Conservation (phyloP, 805 yeast species). For the Yamadazyma tumulicola region DNA sequence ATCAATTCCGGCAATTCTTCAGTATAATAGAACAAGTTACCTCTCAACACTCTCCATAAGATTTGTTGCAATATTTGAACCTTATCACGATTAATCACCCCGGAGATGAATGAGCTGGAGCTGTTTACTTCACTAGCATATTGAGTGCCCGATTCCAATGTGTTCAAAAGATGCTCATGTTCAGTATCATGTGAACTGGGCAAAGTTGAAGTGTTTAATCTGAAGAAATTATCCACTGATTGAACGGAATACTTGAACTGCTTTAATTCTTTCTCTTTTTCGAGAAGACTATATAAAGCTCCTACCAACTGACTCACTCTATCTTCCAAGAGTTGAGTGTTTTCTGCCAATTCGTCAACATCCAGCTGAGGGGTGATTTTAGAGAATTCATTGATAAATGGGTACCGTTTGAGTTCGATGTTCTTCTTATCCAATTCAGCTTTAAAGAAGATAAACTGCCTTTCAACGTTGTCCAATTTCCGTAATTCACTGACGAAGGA, state of each 20-base stretch:
- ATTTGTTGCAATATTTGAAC: conserved; percentile 73
- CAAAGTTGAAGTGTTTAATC: conserved; percentile 24
- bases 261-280: conserved; percentile 59
- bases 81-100: conserved; percentile 74
- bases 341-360: conserved; percentile 67
- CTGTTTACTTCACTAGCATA: conserved; percentile 26
- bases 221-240: conserved; percentile 35
- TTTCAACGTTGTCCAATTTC: conserved; percentile 77
- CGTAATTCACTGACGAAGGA: conserved; percentile 86
- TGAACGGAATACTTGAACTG: conserved; percentile 59
- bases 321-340: conserved; percentile 65
- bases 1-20: conserved; percentile 68
- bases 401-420: conserved; percentile 30
- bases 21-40: conserved; percentile 78
- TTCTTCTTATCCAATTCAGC: conserved; percentile 48
- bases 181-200: conserved; percentile 21
- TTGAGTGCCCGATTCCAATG: conserved; percentile 13
- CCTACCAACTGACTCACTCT: conserved; percentile 69
- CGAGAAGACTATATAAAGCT: conserved; percentile 61
- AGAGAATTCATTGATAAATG: conserved; percentile 21
- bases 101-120: conserved; percentile 54
- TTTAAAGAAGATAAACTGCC: conserved; percentile 57
- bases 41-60: conserved; percentile 89
- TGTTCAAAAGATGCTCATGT: conserved; percentile 35
- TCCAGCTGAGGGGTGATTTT: conserved; percentile 46